Evolutionary conservation across 257 asterid genomes (phyloP), one percentile per base, ranked within the genome.

Genomic region (Jasminum sambac): DNA sequence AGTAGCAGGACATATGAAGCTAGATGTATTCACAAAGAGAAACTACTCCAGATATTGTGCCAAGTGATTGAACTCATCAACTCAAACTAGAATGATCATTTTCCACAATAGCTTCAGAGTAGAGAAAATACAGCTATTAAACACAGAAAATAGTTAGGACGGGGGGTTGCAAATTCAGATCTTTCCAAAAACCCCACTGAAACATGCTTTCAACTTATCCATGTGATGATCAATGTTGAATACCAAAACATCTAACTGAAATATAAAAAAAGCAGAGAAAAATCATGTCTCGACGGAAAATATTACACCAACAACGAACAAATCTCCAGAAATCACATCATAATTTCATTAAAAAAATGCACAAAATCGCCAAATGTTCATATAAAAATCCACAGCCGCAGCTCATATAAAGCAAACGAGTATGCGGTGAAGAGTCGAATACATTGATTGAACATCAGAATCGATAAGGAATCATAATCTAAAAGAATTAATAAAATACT

Each of bases 271-370:
- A 34, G 60, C 52, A 34, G 8, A 57, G 24, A 74, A 21, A 39
- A 21, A 67, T 11, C 10, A 48, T 16, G 50, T 58, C 63, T 14
- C 50, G 74, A 40, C 36, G 36, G n/a, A 55, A 55, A 55, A 23
- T 55, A 23, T 21, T 21, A 25, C 62, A 25, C 69, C 46, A 44
- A 60, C 59, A 42, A 24, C 26, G 48, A 43, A 43, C 38, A 40
- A 19, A 46, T 46, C 13, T 17, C 76, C 46, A 6, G 68, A 64
- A 70, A 37, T 65, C 62, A 70, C 71, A 26, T 62, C 71, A 59
- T 64, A 71, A 63, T 58, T 44, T 21, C 5, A 23, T 52, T 1
- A 23, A 66, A 21, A 24, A 5, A 40, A 23, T 11, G 40, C 30
- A 14, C 55, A 60, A 63, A 21, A 17, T 39, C 13, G 19, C 62